These are phyloP conservation scores for Cucurbita argyrosperma DNA, from an alignment of 306 rosid genomes.

Conservation along the genomic window DNA sequence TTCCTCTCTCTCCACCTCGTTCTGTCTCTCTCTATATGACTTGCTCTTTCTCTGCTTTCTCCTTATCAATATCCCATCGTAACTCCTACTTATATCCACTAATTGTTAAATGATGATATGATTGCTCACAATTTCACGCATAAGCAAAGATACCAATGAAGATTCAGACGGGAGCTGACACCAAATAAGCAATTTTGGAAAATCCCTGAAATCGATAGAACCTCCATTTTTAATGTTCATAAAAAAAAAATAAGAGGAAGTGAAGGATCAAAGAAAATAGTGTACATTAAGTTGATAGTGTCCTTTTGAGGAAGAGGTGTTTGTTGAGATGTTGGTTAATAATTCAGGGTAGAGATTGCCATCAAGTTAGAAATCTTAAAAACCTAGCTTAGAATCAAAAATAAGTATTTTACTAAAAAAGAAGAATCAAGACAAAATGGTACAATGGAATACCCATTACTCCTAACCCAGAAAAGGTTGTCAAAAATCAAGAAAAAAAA, in stretches of 20 bases:
- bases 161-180: background rate
- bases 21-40: background rate
- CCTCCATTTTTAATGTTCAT: background rate
- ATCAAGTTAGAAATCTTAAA: no score
- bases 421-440: background rate
- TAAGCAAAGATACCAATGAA: background rate
- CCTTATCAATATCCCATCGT: background rate
- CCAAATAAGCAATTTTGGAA: background rate
- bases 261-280: background rate
- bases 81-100: background rate
- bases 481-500: no score
- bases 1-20: background rate
- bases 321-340: no score
- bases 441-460: background rate
- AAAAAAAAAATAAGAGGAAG: background rate
- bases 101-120: background rate
- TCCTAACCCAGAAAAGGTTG: background rate
- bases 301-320: background rate
- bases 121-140: background rate
- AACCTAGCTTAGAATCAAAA: no score
- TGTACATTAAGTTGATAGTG: background rate
- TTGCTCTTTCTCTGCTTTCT: background rate
- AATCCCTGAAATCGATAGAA: background rate
- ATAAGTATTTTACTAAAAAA: no score
- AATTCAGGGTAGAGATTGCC: background rate